Evolutionary conservation across 2,329 filamentous ascomycete species (phyloP).

Genomic region (Cryoendolithus antarcticus): DNA sequence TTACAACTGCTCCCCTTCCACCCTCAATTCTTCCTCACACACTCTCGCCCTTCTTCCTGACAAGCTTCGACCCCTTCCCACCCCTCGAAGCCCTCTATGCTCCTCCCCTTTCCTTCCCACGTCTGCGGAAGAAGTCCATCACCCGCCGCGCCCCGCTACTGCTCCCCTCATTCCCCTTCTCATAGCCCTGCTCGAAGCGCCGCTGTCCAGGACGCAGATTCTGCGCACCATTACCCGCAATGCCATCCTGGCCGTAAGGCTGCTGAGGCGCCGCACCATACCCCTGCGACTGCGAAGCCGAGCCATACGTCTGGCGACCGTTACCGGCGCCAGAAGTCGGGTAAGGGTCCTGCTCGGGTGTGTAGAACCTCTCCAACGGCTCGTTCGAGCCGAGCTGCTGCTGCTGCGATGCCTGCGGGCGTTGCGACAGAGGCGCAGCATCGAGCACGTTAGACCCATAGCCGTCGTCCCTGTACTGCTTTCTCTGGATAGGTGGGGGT

Average conservation of each 20-base stretch:
- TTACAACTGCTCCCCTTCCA: no score
- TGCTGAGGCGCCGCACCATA: no score
- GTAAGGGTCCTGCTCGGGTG: constrained; percentile 13
- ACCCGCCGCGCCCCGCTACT: constrained; percentile 81
- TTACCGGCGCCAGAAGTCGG: no score
- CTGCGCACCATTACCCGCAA: constrained; percentile 26
- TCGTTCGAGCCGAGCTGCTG: constrained; percentile 8
- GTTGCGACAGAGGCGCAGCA: no score
- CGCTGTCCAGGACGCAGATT: constrained; percentile 62
- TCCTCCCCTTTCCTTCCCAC: constrained; percentile 49
- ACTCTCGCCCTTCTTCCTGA: no score
- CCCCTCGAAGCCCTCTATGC: neutral
- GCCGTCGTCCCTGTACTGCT: constrained; percentile 21
- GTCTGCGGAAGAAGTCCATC: constrained; percentile 94
- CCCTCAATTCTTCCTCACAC: no score
- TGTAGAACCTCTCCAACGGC: constrained; percentile 21
- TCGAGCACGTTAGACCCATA: constrained; percentile 5
- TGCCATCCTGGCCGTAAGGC: constrained; percentile 6
- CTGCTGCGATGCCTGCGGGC: no score
- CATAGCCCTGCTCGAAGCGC: constrained; percentile 78
- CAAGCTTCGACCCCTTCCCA: no score
- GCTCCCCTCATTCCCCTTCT: constrained; percentile 66
- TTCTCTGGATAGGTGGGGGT: constrained; percentile 15
- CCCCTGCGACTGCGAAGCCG: neutral
- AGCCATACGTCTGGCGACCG: no score